Evolutionary conservation across 306 rosid species (phyloP), one percentile per base, ranked within the genome.

Genomic region (Pterocarpus santalinus): DNA sequence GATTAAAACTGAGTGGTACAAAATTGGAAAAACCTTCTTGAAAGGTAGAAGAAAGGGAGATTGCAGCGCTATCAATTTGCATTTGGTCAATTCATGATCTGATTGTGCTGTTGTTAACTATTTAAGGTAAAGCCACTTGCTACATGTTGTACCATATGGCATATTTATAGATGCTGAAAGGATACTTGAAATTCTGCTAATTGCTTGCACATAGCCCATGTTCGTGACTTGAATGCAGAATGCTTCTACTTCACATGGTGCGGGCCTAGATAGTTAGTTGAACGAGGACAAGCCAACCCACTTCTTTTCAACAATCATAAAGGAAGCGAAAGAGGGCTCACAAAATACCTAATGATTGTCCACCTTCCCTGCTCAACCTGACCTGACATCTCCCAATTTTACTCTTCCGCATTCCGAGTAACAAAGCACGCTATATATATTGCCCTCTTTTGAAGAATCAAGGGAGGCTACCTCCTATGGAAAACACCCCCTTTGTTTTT

Each of bases 161-260:
- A 49, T 69, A 43, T 43, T 3, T 51, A 51, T 51, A 52, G 61
- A 69, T 51, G 55, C 0, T 74, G 79, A 71, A 70, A 69, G 43
- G 57, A 60, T 55, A 60, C 33, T 11, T 16, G 70, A 65, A 58
- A 56, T 83, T 57, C 13, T 60, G 38, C 15, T 43, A 43, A 30
- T 41, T 72, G 81, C 75, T 75, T 80, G 72, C 8, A 77, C 76
- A 38, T 3, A 53, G 52, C 51, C 30, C 61, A 55, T 62, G 71
- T 72, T 11, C 30, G 49, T 22, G 76, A 81, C 41, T 78, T 67
- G 80, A 87, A 81, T 84, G 83, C 43, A 11, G 84, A 22, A 11
- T 17, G 84, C 49, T 62, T 72, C 78, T 14, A 33, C 64, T 64
- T 71, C 89, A 86, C 91, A 80, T 86, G 91, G 84, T 65, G 86